These are phyloP conservation scores for Aspergillus fructus DNA, from an alignment of 2,329 filamentous ascomycete genomes.

Conservation along the genomic window DNA sequence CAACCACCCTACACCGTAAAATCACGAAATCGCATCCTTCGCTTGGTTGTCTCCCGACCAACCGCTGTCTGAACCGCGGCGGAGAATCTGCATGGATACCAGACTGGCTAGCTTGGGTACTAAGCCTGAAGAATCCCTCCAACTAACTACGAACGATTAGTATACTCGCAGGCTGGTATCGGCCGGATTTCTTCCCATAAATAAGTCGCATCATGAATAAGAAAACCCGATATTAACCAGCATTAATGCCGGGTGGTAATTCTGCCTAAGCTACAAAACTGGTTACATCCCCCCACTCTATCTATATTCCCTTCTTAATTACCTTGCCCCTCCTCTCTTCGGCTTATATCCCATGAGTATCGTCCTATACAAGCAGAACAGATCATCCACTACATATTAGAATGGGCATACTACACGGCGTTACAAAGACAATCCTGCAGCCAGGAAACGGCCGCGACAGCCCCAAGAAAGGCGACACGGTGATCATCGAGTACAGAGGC, in stretches of 20 bases:
- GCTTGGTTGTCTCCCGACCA: background rate
- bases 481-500: slow-evolving; percentile 90
- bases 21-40: slow-evolving; percentile 8
- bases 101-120: background rate
- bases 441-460: slow-evolving; percentile 62
- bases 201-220: background rate
- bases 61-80: background rate
- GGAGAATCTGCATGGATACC: slow-evolving; percentile 9
- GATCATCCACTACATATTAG: background rate
- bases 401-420: slow-evolving; percentile 56
- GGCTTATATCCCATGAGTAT: background rate
- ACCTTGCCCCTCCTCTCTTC: background rate
- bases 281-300: background rate
- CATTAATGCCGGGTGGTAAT: background rate
- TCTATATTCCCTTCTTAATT: background rate
- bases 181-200: background rate
- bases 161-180: background rate
- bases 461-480: slow-evolving; percentile 67
- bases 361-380: background rate
- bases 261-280: background rate
- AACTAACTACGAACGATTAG: background rate
- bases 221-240: background rate
- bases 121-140: background rate
- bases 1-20: slow-evolving; percentile 3
- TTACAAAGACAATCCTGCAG: slow-evolving; percentile 65